Percentiles rank a stretch among this genome's conserved stretches.
These are phyloP conservation scores for Gaeumannomyces sp. DNA, from an alignment of 2,329 filamentous ascomycete species.

Conservation along the genomic window DNA sequence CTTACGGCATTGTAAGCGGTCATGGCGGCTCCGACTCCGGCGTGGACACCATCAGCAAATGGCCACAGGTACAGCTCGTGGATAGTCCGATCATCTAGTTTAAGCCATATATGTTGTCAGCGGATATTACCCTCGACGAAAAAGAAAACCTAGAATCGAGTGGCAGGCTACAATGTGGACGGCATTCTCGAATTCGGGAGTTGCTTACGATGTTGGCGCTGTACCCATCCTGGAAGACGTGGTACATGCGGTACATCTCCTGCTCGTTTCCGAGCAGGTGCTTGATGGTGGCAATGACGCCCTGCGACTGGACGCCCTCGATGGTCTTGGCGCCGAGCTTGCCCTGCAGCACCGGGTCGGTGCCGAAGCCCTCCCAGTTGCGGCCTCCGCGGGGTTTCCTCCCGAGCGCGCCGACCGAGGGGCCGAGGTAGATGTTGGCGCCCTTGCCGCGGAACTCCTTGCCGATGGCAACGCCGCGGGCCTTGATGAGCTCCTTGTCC, in stretches of 20 bases:
- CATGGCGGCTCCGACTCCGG: slow-evolving; percentile 59
- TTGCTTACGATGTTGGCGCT: slow-evolving; percentile 45
- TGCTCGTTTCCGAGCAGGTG: slow-evolving; percentile 72
- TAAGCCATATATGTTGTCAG: neutral
- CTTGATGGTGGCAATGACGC: slow-evolving; percentile 78
- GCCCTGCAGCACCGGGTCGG: slow-evolving; percentile 66
- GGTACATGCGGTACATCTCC: slow-evolving; percentile 48
- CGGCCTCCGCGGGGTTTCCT: slow-evolving; percentile 67
- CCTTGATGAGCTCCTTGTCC: slow-evolving; percentile 67
- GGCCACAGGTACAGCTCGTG: slow-evolving; percentile 77
- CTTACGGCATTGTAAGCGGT: slow-evolving; percentile 55
- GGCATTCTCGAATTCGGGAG: slow-evolving; percentile 47
- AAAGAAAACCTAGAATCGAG: neutral
- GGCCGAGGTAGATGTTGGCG: slow-evolving; percentile 64
- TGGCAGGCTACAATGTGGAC: slow-evolving; percentile 43
- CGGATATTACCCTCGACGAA: neutral
- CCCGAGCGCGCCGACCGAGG: slow-evolving; percentile 64
- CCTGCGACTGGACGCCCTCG: slow-evolving; percentile 73
- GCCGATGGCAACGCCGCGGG: slow-evolving; percentile 61
- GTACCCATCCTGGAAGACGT: slow-evolving; percentile 43
- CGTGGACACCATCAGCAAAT: slow-evolving; percentile 65
- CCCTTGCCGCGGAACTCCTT: slow-evolving; percentile 69
- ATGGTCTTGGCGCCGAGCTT: slow-evolving; percentile 66
- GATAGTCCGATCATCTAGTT: slow-evolving; percentile 63
- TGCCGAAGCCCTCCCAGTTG: slow-evolving; percentile 70